Base-by-base conservation (phyloP, 129 eudicot species). In the Artemisia argyi region DNA sequence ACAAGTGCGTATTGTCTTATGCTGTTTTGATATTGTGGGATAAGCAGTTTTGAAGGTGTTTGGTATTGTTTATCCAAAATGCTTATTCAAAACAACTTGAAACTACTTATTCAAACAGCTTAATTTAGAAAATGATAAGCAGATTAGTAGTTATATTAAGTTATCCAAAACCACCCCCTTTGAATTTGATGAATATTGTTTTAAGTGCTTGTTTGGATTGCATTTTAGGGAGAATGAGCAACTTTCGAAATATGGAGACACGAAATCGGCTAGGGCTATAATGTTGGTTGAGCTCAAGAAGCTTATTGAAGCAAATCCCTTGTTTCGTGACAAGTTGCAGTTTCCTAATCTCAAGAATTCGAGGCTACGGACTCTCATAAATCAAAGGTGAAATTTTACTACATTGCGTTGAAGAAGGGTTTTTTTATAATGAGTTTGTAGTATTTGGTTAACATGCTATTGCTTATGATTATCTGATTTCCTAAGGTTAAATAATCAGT, bases 281-380 rank as follows among this genome's bases (percentile, higher is more conserved):
- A 89, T 92, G 96, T 78, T 92, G 80, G 98, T 92, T 60, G 98
- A 92, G 68, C 91, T 92, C 59, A 92, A 89, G 88, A 92, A 92
- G 73, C 96, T 92, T 39, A 86, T 92, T 22, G 97, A 89, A 84
- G 96, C 96, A 28, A 92, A 92, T 80, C 98, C 98, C 24, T 75
- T 89, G 79, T 92, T 92, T 77, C 96, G 96, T 22, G 96, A 89
- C 53, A 92, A 92, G 76, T 64, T 92, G 85, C 91, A 85, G 46
- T 89, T 92, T 71, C 98, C 98, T 15, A 85, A 83, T 75, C 92
- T 92, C n/a, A 92, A 87, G 65, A 85, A 85, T 75, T 92, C 98
- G 35, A 87, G 98, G 76, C 83, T 92, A 28, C 83, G 98, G 44
- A 89, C 96, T n/a, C 89, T 92, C 10, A 92, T 92, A 26, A 92